Conservation (phyloP, 306 rosid genomes). For the Rosa persica region DNA sequence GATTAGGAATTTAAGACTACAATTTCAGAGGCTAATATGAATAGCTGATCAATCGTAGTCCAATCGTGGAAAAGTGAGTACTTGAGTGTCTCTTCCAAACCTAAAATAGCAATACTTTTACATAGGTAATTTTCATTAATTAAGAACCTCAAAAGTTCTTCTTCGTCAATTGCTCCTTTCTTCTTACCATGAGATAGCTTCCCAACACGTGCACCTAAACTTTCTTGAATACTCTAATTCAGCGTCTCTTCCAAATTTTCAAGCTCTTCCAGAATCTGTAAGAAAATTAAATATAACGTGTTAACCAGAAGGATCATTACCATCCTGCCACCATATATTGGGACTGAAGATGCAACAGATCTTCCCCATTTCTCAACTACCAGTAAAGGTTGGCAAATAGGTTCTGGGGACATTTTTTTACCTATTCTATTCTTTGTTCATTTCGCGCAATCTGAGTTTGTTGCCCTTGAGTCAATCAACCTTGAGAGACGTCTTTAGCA, state of each 20-base stretch:
- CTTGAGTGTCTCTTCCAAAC: neutral
- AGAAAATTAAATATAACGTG: slow-evolving; percentile 8
- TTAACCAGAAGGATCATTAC: neutral
- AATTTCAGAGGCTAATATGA: neutral
- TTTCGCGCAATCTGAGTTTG: slow-evolving; percentile 95
- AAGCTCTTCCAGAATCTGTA: slow-evolving; percentile 82
- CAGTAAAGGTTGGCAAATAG: neutral
- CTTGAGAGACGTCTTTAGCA: slow-evolving; percentile 92
- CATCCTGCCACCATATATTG: neutral
- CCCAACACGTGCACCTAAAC: slow-evolving; percentile 79
- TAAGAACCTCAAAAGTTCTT: slow-evolving; percentile 63
- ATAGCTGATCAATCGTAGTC: neutral
- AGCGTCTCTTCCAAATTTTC: slow-evolving; percentile 95
- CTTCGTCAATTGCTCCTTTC: slow-evolving; percentile 73
- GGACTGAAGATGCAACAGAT: neutral
- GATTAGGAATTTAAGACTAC: neutral
- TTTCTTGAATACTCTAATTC: slow-evolving; percentile 90
- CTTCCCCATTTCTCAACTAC: neutral
- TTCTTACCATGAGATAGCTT: slow-evolving; percentile 60
- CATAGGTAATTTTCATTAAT: neutral
- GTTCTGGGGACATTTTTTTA: slow-evolving; percentile 5
- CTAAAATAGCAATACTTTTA: neutral
- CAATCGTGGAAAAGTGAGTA: no score
- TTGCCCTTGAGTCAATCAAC: slow-evolving; percentile 97
- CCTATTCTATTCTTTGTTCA: slow-evolving; percentile 90